phyloP scores from a whole-genome alignment of 1,284 basidiomycete species.

The Trametes sp. region DNA sequence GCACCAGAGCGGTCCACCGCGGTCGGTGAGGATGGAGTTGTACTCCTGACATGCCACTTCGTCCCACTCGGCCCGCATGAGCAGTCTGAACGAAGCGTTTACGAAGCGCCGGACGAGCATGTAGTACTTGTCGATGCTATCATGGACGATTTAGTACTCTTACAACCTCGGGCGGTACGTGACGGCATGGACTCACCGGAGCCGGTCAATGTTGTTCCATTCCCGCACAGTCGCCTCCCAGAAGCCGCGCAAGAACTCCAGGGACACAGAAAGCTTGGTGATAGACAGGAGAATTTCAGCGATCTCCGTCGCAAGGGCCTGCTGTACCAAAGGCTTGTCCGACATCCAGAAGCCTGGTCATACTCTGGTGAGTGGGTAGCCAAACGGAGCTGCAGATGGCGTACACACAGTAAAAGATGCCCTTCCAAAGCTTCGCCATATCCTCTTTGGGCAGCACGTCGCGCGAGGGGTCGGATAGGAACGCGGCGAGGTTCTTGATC shows the following conservation, averaged over 20 bases:
- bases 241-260: constrained; percentile 87
- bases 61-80: constrained; percentile 79
- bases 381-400: neutral
- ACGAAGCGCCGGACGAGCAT: constrained; percentile 92
- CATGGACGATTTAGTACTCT: no score
- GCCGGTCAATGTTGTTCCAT: constrained; percentile 91
- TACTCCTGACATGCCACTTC: constrained; percentile 61
- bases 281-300: constrained; percentile 84
- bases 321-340: constrained; percentile 97
- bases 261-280: constrained; percentile 61
- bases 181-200: constrained; percentile 66
- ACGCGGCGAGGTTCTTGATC: constrained; percentile 77
- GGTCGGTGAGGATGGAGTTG: constrained; percentile 67
- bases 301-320: constrained; percentile 87
- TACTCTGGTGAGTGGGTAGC: neutral
- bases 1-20: constrained; percentile 83
- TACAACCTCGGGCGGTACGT: no score
- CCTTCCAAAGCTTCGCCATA: constrained; percentile 96
- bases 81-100: constrained; percentile 84
- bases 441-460: constrained; percentile 73
- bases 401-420: constrained; percentile 92
- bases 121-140: constrained; percentile 98
- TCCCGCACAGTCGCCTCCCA: constrained; percentile 91
- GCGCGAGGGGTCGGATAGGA: constrained; percentile 71
- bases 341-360: constrained; percentile 98